Conservation (phyloP, 441 rosid genomes). For the Erodium moschatum region DNA sequence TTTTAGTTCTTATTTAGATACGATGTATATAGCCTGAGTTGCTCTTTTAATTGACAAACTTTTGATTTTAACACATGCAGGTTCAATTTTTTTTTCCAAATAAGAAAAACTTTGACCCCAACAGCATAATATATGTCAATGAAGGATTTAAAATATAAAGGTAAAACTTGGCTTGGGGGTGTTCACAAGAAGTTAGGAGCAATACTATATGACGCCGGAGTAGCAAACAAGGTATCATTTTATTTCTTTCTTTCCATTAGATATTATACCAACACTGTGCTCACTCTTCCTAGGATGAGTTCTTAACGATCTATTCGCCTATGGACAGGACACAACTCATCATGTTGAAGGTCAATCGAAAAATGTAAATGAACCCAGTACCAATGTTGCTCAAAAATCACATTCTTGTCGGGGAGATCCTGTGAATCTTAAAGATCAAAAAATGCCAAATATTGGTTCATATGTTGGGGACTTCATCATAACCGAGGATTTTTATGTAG, state of each 20-base stretch:
- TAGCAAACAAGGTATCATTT: constrained; percentile 33
- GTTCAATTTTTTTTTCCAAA: neutral
- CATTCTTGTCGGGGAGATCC: constrained; percentile 25
- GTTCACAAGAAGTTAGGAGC: constrained; percentile 62
- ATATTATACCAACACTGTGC: neutral
- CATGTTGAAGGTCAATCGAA: constrained; percentile 47
- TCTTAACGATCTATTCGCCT: neutral
- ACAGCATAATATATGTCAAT: neutral
- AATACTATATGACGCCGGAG: constrained; percentile 50
- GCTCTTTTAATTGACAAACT: constrained; percentile 7
- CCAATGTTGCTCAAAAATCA: constrained; percentile 36
- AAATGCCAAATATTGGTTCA: constrained; percentile 21
- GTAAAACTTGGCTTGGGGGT: constrained; percentile 55
- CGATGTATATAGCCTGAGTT: constrained; percentile 7
- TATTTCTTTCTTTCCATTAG: neutral
- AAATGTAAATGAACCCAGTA: constrained; percentile 36
- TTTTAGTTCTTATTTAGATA: neutral
- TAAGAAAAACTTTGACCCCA: neutral
- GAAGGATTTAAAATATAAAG: constrained; percentile 45
- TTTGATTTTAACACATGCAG: neutral
- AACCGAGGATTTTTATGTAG: neutral
- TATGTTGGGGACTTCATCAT: constrained; percentile 16
- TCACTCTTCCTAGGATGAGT: neutral
- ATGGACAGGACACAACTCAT: constrained; percentile 36
- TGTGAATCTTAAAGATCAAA: constrained; percentile 29